Percentiles rank a stretch among this genome's conserved stretches.
phyloP scores from a whole-genome alignment of 768 basidiomycete species.

The Macrocybe gigantea region DNA sequence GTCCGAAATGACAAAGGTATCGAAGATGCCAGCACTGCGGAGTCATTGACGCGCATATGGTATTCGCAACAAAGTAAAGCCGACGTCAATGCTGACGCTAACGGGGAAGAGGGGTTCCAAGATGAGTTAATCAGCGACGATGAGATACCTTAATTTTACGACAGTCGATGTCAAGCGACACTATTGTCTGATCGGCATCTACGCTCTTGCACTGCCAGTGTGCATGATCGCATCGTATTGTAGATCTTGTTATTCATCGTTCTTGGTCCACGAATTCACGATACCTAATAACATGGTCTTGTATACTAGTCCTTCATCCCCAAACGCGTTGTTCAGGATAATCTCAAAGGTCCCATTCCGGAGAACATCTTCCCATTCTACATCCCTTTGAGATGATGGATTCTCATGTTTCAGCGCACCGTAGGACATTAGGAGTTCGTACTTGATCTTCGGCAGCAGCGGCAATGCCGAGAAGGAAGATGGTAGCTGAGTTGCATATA shows the following conservation, averaged over 20 bases:
- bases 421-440: constrained; percentile 31
- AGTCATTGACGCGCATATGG: constrained; percentile 68
- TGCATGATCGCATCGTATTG: no score
- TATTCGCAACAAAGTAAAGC: constrained; percentile 48
- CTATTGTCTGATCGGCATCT: no score
- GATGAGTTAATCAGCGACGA: no score
- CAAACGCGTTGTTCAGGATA: constrained; percentile 22
- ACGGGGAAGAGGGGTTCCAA: constrained; percentile 40
- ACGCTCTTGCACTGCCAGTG: no score
- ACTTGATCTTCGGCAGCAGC: constrained; percentile 26
- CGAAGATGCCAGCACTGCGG: constrained; percentile 66
- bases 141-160: no score
- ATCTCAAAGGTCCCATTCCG: constrained; percentile 16
- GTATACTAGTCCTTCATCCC: background rate
- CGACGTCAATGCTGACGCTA: constrained; percentile 28
- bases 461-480: constrained; percentile 4
- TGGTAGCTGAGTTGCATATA: background rate
- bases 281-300: no score
- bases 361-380: constrained; percentile 25
- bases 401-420: constrained; percentile 25
- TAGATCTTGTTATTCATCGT: no score
- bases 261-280: no score
- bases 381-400: constrained; percentile 21
- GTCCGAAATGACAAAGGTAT: constrained; percentile 67
- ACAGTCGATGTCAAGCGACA: no score